Base-by-base conservation (phyloP, 2,329 filamentous ascomycete species). In the Tolypocladium tropicale region DNA sequence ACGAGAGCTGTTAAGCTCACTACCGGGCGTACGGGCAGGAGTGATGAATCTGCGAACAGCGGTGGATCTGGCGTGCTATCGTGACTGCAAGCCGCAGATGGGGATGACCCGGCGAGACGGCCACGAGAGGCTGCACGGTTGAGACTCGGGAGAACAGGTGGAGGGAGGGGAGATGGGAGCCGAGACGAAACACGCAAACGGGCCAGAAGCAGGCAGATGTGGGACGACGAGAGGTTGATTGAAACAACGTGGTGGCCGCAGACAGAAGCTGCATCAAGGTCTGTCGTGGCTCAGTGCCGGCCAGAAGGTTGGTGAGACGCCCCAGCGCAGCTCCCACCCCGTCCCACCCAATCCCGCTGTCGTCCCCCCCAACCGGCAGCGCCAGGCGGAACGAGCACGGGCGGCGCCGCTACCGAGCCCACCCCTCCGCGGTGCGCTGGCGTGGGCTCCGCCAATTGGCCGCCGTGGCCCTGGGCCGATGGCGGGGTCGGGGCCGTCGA, bases 401-500 rank as follows among this genome's bases (percentile, higher is more conserved):
- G 46, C 5, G 16, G 3, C 14, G 39, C n/a, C 46, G 46, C 46
- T 49, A 33, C 46, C 21, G 46, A 14, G 46, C 14, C n/a, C 46
- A 32, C 51, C 51, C 51, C 51, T 53, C 23, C 23, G 51, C 51
- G 12, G 51, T n/a, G 33, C 53, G 53, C 51, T 58, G 55, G 54
- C 59, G 59, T 61, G 59, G 52, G 55, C 50, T 49, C 30, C 53
- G 49, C 53, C 54, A 12, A 61, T 61, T 61, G 59, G 59, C 55
- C 9, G 51, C n/a, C 34, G 18, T 18, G 28, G n/a, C n/a, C 16
- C 16, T 9, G 28, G n/a, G 16, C 25, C 25, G 9, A 11, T 18
- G 37, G 52, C 37, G 52, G 52, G 52, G 52, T 43, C 4, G 50
- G 37, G n/a, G n/a, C 30, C 10, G 10, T 34, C 23, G n/a, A 18